Percentiles rank a stretch among this genome's conserved stretches.
Evolutionary conservation across 2,329 filamentous ascomycete species (phyloP).

Genomic region (Alternaria hordeiaustralica): DNA sequence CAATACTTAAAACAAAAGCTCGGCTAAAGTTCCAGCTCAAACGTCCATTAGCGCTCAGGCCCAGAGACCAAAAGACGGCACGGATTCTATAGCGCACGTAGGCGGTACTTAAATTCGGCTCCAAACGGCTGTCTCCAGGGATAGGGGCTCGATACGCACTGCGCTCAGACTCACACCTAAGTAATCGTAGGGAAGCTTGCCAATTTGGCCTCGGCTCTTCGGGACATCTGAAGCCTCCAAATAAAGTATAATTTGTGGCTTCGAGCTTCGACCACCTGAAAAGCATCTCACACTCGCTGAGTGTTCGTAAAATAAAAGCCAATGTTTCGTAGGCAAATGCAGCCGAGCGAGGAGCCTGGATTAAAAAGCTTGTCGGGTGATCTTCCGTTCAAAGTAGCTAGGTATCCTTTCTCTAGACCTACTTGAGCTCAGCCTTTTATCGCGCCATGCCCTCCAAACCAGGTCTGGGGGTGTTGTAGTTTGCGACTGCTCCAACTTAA

Average conservation of each 20-base stretch:
- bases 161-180: neutral
- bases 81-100: neutral
- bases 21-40: neutral
- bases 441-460: neutral
- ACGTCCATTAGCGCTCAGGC: neutral
- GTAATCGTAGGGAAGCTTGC: neutral
- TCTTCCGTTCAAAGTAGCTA: neutral
- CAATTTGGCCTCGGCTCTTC: neutral
- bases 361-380: neutral
- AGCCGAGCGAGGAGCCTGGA: neutral
- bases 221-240: neutral
- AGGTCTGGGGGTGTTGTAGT: neutral
- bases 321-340: neutral
- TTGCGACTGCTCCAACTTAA: neutral
- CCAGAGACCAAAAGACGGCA: neutral
- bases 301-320: neutral
- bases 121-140: neutral
- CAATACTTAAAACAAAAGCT: neutral
- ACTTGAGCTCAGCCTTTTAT: neutral
- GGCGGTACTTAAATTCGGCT: neutral
- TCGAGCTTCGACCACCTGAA: neutral
- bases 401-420: neutral
- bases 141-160: neutral
- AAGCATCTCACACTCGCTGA: neutral
- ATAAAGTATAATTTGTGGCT: neutral